These are phyloP conservation scores for Tylopilus sp. DNA, from an alignment of 1,284 basidiomycete genomes.

Conservation along the genomic window DNA sequence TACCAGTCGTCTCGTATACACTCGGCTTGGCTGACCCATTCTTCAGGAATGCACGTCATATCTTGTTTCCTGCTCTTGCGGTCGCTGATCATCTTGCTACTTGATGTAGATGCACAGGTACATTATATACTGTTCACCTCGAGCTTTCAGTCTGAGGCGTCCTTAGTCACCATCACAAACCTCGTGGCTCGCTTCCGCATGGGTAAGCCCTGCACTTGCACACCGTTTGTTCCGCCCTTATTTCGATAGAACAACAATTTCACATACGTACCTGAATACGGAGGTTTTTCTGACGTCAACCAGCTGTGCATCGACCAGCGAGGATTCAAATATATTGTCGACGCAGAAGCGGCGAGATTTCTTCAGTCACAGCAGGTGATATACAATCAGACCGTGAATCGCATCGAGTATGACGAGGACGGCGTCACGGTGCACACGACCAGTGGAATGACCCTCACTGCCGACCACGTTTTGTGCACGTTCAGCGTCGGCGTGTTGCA, in stretches of 20 bases:
- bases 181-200: conserved; percentile 58
- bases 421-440: conserved; percentile 46
- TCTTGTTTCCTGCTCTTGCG: not conserved
- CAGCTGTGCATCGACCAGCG: conserved; percentile 56
- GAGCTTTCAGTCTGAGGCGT: not conserved
- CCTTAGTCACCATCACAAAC: conserved; percentile 47
- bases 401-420: conserved; percentile 44
- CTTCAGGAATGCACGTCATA: conserved; percentile 24
- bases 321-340: conserved; percentile 56
- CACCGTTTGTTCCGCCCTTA: conserved; percentile 8
- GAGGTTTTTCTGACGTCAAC: conserved; percentile 59
- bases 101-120: conserved; percentile 28
- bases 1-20: not conserved
- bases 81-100: conserved; percentile 9
- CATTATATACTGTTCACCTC: not conserved
- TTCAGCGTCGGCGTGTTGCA: conserved; percentile 65
- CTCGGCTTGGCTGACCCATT: not conserved
- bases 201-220: conserved; percentile 38
- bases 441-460: conserved; percentile 43
- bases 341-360: conserved; percentile 53
- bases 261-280: conserved; percentile 52
- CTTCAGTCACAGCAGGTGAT: conserved; percentile 44
- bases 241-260: conserved; percentile 54
- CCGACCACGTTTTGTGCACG: conserved; percentile 57
- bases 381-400: conserved; percentile 51